A percentile compares a stretch with the other conserved stretches of the same genome.
phyloP scores from a whole-genome alignment of 139 green algal genomes.

The Chlorella ohadii region DNA sequence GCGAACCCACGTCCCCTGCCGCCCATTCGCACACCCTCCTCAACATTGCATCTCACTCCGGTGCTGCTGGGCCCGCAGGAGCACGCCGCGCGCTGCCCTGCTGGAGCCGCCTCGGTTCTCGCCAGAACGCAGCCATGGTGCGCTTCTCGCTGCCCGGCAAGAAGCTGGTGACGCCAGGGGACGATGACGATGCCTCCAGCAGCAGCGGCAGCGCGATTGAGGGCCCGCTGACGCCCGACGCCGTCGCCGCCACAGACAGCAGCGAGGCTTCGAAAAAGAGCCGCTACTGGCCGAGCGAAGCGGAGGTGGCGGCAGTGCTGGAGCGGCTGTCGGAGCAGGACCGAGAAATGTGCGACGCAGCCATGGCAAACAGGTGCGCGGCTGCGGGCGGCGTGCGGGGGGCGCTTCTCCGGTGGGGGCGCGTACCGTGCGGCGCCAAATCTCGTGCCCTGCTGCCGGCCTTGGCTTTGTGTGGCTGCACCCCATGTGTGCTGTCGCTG shows the following conservation, averaged over 20 bases:
- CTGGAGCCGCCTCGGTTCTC: too few species aligned
- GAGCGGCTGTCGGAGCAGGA: constrained; percentile 7
- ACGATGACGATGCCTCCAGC: too few species aligned
- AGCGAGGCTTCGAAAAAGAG: not conserved
- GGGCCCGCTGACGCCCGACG: not conserved
- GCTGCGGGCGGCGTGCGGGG: too few species aligned
- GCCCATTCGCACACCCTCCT: too few species aligned
- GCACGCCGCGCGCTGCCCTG: not conserved
- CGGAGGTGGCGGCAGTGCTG: constrained; percentile 17
- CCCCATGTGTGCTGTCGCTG: not conserved
- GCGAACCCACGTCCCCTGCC: too few species aligned
- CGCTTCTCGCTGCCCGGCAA: not conserved
- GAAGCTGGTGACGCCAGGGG: not conserved
- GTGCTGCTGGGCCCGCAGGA: not conserved
- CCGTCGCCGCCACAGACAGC: not conserved
- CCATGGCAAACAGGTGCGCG: constrained; percentile 26
- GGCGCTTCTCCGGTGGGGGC: too few species aligned
- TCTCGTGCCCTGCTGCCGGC: not conserved
- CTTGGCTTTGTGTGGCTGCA: not conserved
- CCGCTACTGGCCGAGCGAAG: constrained; percentile 2
- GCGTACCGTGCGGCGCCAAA: too few species aligned
- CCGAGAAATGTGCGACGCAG: not conserved
- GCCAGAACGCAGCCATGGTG: not conserved
- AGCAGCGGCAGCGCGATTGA: not conserved
- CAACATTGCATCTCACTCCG: too few species aligned